Evolutionary conservation across 371 early-diverging fungal species (phyloP).

Genomic region (Furculomyces boomerangus): DNA sequence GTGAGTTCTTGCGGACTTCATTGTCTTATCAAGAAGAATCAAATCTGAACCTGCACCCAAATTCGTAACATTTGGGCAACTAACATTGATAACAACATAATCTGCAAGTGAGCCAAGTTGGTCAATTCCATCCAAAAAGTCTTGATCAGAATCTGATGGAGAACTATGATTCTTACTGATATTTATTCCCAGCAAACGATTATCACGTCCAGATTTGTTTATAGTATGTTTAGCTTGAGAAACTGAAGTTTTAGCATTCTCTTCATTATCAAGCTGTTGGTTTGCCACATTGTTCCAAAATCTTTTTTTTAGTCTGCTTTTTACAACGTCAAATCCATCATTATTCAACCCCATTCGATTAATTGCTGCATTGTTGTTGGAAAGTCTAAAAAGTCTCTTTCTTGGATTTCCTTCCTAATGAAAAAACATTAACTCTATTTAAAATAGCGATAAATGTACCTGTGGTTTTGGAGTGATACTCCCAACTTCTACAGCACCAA

Average conservation of each 20-base stretch:
- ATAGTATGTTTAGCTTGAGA: slow-evolving; percentile 10
- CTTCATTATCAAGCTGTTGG: too few relatives aligned
- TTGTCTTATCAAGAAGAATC: slow-evolving; percentile 37
- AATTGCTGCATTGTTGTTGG: slow-evolving; percentile 47
- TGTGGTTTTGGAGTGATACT: slow-evolving; percentile 66
- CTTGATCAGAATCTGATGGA: slow-evolving; percentile 31
- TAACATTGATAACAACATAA: slow-evolving; percentile 66
- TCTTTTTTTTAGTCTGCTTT: slow-evolving; percentile 36
- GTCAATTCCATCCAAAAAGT: slow-evolving; percentile 52
- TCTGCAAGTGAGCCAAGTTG: slow-evolving; percentile 52
- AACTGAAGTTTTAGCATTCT: slow-evolving; percentile 21
- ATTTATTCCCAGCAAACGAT: slow-evolving; percentile 48
- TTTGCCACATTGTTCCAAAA: slow-evolving; percentile 38
- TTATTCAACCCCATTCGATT: slow-evolving; percentile 83
- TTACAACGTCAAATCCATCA: slow-evolving; percentile 41
- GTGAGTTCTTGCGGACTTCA: slow-evolving; percentile 36
- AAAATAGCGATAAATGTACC: slow-evolving; percentile 10
- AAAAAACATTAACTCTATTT: not conserved
- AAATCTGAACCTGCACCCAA: slow-evolving; percentile 42
- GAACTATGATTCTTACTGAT: slow-evolving; percentile 69
- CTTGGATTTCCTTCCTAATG: slow-evolving; percentile 45
- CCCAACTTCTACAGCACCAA: slow-evolving; percentile 73
- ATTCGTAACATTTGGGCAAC: slow-evolving; percentile 67
- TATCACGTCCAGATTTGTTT: not conserved
- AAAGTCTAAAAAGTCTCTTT: slow-evolving; percentile 61